A percentile compares a stretch with the other conserved stretches of the same genome.
Evolutionary conservation across 1,284 basidiomycete genomes (phyloP).

Genomic region (Apiotrichum gamsii): DNA sequence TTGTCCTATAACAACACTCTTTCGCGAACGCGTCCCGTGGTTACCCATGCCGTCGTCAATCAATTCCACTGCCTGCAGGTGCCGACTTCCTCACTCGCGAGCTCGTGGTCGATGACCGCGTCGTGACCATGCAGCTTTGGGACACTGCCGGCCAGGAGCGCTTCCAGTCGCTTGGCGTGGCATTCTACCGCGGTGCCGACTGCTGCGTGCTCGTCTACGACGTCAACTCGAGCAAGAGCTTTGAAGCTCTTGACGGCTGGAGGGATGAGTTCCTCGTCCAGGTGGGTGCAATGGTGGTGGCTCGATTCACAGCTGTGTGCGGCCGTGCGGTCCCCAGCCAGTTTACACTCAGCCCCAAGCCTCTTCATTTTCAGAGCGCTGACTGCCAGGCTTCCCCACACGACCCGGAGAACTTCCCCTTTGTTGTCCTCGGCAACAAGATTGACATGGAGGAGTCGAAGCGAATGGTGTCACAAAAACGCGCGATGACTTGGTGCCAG

Average conservation of each 20-base stretch:
- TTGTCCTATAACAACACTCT: too few relatives aligned
- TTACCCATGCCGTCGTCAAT: too few relatives aligned
- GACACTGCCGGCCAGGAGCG: conserved; percentile 99
- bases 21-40: too few relatives aligned
- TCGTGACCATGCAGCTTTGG: conserved; percentile 99
- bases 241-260: conserved; percentile 94
- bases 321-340: too few relatives aligned
- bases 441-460: conserved; percentile 99
- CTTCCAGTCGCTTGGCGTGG: conserved; percentile 96
- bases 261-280: conserved; percentile 93
- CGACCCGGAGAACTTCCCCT: conserved; percentile 98
- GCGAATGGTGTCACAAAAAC: conserved; percentile 97
- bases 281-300: conserved; percentile 35
- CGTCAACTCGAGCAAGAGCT: conserved; percentile 96
- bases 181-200: conserved; percentile 98
- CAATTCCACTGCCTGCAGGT: conserved; percentile 46
- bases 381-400: conserved; percentile 76
- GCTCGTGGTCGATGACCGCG: conserved; percentile 94
- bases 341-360: too few relatives aligned
- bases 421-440: conserved; percentile 98
- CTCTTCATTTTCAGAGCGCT: too few relatives aligned
- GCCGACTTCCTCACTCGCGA: conserved; percentile 84
- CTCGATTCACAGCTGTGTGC: background rate
- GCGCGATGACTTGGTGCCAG: conserved; percentile 99
- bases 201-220: conserved; percentile 99